Conservation (phyloP, 768 basidiomycete genomes). For the Austroboletus eburneus region DNA sequence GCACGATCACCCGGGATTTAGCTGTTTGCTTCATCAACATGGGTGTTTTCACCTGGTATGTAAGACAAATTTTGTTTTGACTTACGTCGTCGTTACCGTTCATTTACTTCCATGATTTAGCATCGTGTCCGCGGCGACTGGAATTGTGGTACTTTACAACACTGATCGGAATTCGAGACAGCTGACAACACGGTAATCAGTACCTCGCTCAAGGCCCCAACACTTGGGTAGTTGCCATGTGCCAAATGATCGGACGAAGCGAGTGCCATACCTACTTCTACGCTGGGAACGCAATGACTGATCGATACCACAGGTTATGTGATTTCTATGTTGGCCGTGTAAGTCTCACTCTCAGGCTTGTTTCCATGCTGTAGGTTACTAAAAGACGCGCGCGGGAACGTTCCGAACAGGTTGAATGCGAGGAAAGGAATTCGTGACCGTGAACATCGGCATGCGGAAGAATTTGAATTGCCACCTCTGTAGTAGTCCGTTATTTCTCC, state of each 20-base stretch:
- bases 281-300: neutral
- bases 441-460: too few species aligned
- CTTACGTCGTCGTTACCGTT: neutral
- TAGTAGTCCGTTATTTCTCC: too few species aligned
- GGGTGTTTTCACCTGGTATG: slow-evolving; percentile 12
- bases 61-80: neutral
- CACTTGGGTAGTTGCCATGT: slow-evolving; percentile 3
- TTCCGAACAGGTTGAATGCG: too few species aligned
- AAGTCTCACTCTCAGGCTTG: neutral
- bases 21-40: slow-evolving; percentile 14
- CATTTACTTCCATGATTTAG: neutral
- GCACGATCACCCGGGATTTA: slow-evolving; percentile 4
- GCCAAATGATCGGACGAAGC: slow-evolving; percentile 3
- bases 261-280: neutral
- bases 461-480: too few species aligned
- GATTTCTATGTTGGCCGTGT: slow-evolving; percentile 14
- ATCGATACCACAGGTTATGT: slow-evolving; percentile 5
- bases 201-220: slow-evolving; percentile 3
- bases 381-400: too few species aligned
- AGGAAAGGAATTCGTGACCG: too few species aligned
- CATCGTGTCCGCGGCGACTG: neutral
- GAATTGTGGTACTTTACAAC: slow-evolving; percentile 10
- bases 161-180: neutral
- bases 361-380: too few species aligned
- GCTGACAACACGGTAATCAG: neutral